Evolutionary conservation across 495 filamentous ascomycete species (phyloP).

Genomic region (Hyphodiscus hymeniophilus): DNA sequence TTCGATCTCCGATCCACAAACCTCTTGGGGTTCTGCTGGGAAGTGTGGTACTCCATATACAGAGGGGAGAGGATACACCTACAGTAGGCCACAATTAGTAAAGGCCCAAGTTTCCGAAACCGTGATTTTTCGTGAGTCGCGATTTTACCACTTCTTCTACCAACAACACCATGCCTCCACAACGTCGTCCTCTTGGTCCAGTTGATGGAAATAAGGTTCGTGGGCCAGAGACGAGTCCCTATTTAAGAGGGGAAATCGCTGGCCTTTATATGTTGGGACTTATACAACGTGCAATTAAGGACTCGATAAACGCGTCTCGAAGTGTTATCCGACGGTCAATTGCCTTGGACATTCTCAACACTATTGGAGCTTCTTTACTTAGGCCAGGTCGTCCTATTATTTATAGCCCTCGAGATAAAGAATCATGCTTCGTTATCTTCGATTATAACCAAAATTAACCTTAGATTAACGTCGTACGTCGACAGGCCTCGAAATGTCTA

Average conservation of each 20-base stretch:
- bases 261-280: not conserved
- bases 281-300: not conserved
- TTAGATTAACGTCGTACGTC: not conserved
- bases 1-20: too few species aligned
- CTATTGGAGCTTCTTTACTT: not conserved
- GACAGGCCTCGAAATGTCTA: conserved; percentile 2
- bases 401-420: not conserved
- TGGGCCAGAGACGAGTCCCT: not conserved
- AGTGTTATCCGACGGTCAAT: not conserved
- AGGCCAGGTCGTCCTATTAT: not conserved
- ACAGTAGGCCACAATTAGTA: not conserved
- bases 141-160: not conserved
- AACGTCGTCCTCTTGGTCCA: not conserved
- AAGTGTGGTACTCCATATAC: too few species aligned
- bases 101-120: not conserved
- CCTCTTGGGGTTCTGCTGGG: too few species aligned
- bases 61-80: too few species aligned
- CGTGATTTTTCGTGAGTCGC: not conserved
- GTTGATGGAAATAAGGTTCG: not conserved
- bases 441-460: conserved; percentile 1
- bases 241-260: not conserved
- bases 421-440: not conserved
- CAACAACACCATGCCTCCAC: not conserved
- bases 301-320: not conserved
- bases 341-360: not conserved